These are phyloP conservation scores for Emericellopsis atlantica DNA, from an alignment of 2,329 filamentous ascomycete genomes.

Conservation along the genomic window DNA sequence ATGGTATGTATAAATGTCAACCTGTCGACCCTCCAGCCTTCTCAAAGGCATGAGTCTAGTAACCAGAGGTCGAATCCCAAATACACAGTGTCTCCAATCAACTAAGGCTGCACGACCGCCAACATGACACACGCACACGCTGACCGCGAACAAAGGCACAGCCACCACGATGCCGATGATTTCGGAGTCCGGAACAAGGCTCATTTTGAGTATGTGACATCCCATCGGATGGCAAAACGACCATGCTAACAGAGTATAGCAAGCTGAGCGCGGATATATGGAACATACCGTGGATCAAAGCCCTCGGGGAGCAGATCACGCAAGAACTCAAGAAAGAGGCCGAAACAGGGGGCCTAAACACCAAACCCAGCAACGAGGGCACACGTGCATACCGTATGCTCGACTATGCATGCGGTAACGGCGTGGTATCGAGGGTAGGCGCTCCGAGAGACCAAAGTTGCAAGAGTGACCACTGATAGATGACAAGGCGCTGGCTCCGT, in stretches of 20 bases:
- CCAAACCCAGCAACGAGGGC: constrained; percentile 1
- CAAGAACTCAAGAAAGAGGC: not conserved
- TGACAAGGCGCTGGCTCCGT: constrained; percentile 15
- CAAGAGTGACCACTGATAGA: not conserved
- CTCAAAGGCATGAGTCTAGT: not conserved
- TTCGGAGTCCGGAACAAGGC: not conserved
- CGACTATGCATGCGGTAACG: constrained; percentile 19
- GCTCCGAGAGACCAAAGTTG: not conserved
- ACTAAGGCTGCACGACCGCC: not conserved
- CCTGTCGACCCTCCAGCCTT: not conserved
- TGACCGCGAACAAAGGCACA: not conserved
- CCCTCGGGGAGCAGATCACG: not conserved
- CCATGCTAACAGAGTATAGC: not conserved
- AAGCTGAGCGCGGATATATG: not conserved
- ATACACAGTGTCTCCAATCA: not conserved
- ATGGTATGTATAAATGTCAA: not conserved
- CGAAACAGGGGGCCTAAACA: not conserved
- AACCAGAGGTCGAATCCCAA: not conserved
- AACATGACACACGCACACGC: not conserved
- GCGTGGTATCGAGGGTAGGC: constrained; percentile 14
- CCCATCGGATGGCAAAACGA: not conserved
- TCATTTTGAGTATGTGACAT: not conserved
- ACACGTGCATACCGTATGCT: constrained; percentile 8
- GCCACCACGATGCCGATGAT: not conserved
- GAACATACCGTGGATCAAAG: not conserved